These are phyloP conservation scores for Aspergillus jensenii DNA, from an alignment of 2,329 filamentous ascomycete genomes.

Conservation along the genomic window DNA sequence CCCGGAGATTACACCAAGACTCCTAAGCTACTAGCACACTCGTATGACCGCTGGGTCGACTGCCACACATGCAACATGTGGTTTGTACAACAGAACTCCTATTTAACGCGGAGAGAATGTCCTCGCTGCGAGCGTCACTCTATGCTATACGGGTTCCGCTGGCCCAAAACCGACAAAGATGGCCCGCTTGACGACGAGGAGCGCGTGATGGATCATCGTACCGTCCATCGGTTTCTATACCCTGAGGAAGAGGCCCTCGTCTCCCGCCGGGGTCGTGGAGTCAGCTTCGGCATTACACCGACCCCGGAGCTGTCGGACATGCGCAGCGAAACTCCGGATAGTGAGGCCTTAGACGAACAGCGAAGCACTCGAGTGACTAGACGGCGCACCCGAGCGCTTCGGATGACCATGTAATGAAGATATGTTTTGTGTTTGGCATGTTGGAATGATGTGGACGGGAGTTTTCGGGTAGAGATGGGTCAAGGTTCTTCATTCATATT, in stretches of 20 bases:
- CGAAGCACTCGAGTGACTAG: slow-evolving; percentile 37
- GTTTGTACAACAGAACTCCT: slow-evolving; percentile 88
- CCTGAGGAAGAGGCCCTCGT: slow-evolving; percentile 62
- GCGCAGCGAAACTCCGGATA: slow-evolving; percentile 39
- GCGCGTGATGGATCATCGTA: slow-evolving; percentile 78
- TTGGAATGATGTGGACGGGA: slow-evolving; percentile 2
- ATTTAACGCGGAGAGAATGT: slow-evolving; percentile 80
- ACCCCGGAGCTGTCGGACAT: slow-evolving; percentile 40
- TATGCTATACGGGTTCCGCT: slow-evolving; percentile 90
- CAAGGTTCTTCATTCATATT: not conserved
- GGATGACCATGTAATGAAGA: slow-evolving; percentile 36
- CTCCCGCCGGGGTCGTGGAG: slow-evolving; percentile 37
- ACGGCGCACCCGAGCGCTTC: slow-evolving; percentile 31
- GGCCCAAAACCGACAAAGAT: slow-evolving; percentile 89
- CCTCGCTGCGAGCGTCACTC: slow-evolving; percentile 93
- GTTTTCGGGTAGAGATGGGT: slow-evolving; percentile 9
- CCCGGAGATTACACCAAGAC: slow-evolving; percentile 85
- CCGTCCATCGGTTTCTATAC: slow-evolving; percentile 78
- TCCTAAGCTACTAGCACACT: slow-evolving; percentile 70
- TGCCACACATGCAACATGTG: slow-evolving; percentile 79
- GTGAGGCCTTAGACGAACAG: slow-evolving; percentile 35
- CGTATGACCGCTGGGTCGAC: slow-evolving; percentile 79
- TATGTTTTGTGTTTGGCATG: not conserved
- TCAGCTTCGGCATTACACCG: slow-evolving; percentile 36
- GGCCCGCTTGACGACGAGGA: slow-evolving; percentile 70